phyloP scores from a whole-genome alignment of 129 eudicot species.

The Chrysanthemum lavandulifolium region DNA sequence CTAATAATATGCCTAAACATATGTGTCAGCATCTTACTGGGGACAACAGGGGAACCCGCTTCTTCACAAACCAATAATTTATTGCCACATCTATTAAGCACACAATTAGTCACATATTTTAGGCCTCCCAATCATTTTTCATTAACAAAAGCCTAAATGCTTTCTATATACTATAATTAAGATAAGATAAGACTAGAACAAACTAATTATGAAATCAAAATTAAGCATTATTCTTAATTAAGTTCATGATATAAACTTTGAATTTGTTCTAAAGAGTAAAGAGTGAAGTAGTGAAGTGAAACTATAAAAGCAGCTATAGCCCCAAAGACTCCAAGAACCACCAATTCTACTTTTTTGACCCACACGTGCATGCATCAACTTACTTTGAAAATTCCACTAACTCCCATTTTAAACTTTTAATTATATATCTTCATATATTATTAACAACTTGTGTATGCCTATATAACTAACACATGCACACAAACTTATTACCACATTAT shows the following conservation, averaged over 20 bases:
- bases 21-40: too few species aligned
- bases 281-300: slow-evolving; percentile 4
- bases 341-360: slow-evolving; percentile 19
- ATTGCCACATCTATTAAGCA: too few species aligned
- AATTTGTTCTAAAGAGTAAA: background rate
- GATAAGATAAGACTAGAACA: too few species aligned
- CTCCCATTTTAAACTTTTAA: background rate
- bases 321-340: slow-evolving; percentile 7
- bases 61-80: too few species aligned
- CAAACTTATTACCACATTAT: background rate
- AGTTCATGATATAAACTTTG: background rate
- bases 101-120: too few species aligned
- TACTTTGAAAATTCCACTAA: slow-evolving; percentile 18
- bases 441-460: background rate
- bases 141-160: too few species aligned
- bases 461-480: background rate
- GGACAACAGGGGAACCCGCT: too few species aligned
- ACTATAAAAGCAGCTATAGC: background rate
- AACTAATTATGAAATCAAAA: too few species aligned
- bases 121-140: too few species aligned
- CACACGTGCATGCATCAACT: slow-evolving; percentile 3
- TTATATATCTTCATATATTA: background rate
- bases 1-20: too few species aligned
- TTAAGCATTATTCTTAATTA: background rate
- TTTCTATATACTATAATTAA: too few species aligned